Evolutionary conservation across 306 rosid genomes (phyloP), one percentile per base, ranked within the genome.

Genomic region (Trichosanthes cucumerina): DNA sequence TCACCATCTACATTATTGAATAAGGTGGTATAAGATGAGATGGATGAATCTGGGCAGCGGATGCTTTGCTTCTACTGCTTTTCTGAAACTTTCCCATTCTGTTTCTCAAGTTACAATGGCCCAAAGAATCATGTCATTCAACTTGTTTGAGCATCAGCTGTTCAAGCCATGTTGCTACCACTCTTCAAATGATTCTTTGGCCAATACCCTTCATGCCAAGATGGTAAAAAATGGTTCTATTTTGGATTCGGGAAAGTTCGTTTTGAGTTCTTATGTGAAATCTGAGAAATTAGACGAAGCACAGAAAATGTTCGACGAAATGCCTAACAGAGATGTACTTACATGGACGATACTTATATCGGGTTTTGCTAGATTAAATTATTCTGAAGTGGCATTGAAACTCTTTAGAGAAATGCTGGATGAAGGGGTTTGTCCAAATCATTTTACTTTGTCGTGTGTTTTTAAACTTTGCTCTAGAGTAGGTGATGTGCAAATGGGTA

Each of bases 291-390:
- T 90, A 74, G 79, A 57, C 36, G 15, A 75, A 79, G 96, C 93
- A 58, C 88, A 59, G 31, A 90, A 86, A 79, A 62, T 92, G 90
- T 92, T 94, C 54, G 94, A 84, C 72, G 96, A 92, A 90, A 86
- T 90, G 76, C 87, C 78, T 41, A 84, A 73, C 8, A 89, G 82
- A 36, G 84, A 87, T 82, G 87, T 87, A 47, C 91, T 80, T 12
- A 68, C 93, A 1, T 94, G 97, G 97, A 88, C 96, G 7, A 81
- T 87, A 24, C 95, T 94, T 44, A 89, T 94, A 44, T 92, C 96
- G 0, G 96, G 89, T 71, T 90, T 86, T 83, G 86, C 93, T 64
- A 88, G 88, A 81, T 46, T 77, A 9, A 87, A 89, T 43, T 83
- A 77, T 28, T 87, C 85, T 31, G 73, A 66, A 23, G 36, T 68